phyloP scores from a whole-genome alignment of 1,284 basidiomycete genomes.

The Polyporus tsugae region DNA sequence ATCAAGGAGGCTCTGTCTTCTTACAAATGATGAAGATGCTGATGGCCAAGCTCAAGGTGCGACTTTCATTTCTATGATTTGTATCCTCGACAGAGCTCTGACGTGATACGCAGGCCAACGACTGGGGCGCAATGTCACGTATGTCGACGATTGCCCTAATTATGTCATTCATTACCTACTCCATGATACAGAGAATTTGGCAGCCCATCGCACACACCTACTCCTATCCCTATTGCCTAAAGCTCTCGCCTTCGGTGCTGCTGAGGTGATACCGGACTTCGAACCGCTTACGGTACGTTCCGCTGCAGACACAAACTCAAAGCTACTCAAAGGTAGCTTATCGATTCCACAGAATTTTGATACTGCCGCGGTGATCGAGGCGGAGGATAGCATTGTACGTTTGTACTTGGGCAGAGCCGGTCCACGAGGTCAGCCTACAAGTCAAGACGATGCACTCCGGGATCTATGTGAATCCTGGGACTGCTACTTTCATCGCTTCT shows the following conservation, averaged over 20 bases:
- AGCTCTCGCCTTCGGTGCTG: constrained; percentile 55
- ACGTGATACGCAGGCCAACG: constrained; percentile 54
- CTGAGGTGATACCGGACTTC: constrained; percentile 52
- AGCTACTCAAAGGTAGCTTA: neutral
- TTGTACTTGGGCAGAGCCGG: constrained; percentile 47
- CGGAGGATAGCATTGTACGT: constrained; percentile 43
- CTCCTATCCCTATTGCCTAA: constrained; percentile 51
- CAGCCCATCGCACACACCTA: constrained; percentile 58
- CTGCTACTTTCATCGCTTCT: constrained; percentile 39
- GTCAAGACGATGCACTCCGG: constrained; percentile 43
- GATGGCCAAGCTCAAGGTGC: constrained; percentile 73
- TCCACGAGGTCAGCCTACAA: constrained; percentile 19
- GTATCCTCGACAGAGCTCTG: no score
- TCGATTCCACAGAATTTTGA: constrained; percentile 55
- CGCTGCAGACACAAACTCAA: no score
- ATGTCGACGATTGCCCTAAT: no score
- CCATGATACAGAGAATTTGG: constrained; percentile 57
- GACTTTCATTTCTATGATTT: neutral
- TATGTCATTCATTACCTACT: neutral
- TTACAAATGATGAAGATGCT: constrained; percentile 65
- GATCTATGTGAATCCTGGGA: constrained; percentile 47
- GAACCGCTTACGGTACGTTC: constrained; percentile 63
- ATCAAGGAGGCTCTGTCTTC: constrained; percentile 60
- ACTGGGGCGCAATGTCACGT: constrained; percentile 72
- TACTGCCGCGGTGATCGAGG: constrained; percentile 49